Percentiles rank a stretch among this genome's conserved stretches.
phyloP scores from a whole-genome alignment of 2,329 filamentous ascomycete genomes.

The Cryphonectria radicalis region DNA sequence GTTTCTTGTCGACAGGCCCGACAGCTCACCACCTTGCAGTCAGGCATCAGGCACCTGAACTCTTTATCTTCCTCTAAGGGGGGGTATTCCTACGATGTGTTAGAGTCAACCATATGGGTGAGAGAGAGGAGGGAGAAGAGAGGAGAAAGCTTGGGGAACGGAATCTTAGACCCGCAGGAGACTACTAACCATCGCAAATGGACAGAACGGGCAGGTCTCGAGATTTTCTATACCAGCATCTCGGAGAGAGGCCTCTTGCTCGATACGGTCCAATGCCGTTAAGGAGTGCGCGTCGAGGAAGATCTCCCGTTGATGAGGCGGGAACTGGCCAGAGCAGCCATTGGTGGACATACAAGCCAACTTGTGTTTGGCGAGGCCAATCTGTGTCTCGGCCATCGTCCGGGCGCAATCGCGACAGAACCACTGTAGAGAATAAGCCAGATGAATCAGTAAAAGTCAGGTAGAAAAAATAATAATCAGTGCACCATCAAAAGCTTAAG shows the following conservation, averaged over 20 bases:
- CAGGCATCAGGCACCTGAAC: slow-evolving; percentile 71
- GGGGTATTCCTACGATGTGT: slow-evolving; percentile 57
- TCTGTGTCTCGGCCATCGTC: slow-evolving; percentile 66
- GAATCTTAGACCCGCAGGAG: not conserved
- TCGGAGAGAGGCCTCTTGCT: slow-evolving; percentile 72
- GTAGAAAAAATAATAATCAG: not conserved
- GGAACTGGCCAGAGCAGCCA: slow-evolving; percentile 67
- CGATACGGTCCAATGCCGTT: slow-evolving; percentile 69
- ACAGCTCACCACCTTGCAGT: slow-evolving; percentile 68
- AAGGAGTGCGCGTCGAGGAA: slow-evolving; percentile 64
- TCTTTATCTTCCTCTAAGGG: slow-evolving; percentile 70
- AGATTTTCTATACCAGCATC: slow-evolving; percentile 73
- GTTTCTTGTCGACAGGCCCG: slow-evolving; percentile 69
- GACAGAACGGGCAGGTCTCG: slow-evolving; percentile 79
- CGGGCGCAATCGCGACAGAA: slow-evolving; percentile 73
- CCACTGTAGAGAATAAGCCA: slow-evolving; percentile 43
- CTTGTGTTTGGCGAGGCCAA: slow-evolving; percentile 71
- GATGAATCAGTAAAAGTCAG: not conserved
- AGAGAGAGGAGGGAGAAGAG: no score
- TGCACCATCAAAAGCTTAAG: not conserved
- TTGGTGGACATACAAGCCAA: slow-evolving; percentile 73
- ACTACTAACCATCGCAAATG: slow-evolving; percentile 64
- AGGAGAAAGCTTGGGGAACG: not conserved
- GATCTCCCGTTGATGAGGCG: slow-evolving; percentile 53
- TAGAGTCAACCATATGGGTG: not conserved